phyloP scores from a whole-genome alignment of 2,329 filamentous ascomycete genomes.

The Apiospora marii region DNA sequence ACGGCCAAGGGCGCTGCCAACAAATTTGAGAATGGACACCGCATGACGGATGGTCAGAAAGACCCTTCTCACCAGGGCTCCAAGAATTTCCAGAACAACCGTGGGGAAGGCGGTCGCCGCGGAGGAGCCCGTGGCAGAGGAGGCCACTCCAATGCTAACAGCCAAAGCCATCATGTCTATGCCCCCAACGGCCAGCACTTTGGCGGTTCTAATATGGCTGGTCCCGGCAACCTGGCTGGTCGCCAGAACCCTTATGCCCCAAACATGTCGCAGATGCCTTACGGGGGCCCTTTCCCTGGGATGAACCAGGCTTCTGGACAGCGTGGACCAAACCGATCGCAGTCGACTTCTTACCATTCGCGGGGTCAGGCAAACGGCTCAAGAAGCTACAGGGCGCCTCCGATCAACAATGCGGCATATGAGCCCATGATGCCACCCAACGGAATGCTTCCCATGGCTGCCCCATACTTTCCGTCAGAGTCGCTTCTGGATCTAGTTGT shows the following conservation, averaged over 20 bases:
- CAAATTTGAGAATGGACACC: slow-evolving; percentile 17
- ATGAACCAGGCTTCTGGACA: slow-evolving; percentile 33
- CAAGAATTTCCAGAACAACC: slow-evolving; percentile 26
- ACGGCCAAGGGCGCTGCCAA: not conserved
- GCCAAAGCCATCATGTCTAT: slow-evolving; percentile 36
- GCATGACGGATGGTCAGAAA: slow-evolving; percentile 11
- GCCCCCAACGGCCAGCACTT: slow-evolving; percentile 25
- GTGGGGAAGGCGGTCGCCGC: slow-evolving; percentile 51
- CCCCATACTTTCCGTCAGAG: slow-evolving; percentile 24
- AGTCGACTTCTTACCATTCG: slow-evolving; percentile 51
- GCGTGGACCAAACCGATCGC: slow-evolving; percentile 57
- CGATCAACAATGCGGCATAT: slow-evolving; percentile 18
- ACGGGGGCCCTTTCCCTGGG: slow-evolving; percentile 34
- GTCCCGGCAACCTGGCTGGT: not conserved
- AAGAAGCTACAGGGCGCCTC: slow-evolving; percentile 16
- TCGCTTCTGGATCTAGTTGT: slow-evolving; percentile 46
- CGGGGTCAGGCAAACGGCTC: slow-evolving; percentile 23
- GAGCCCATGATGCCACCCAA: slow-evolving; percentile 25
- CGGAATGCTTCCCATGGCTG: not conserved
- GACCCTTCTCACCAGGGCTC: slow-evolving; percentile 11
- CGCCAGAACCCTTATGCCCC: slow-evolving; percentile 32
- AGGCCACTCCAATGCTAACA: slow-evolving; percentile 41
- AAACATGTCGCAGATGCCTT: slow-evolving; percentile 36
- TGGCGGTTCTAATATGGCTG: slow-evolving; percentile 17
- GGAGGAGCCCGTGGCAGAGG: slow-evolving; percentile 56